Percentiles rank a stretch among this genome's conserved stretches.
These are phyloP conservation scores for Macadamia tetraphylla DNA, from an alignment of 164 flowering plant genomes.

Conservation along the genomic window DNA sequence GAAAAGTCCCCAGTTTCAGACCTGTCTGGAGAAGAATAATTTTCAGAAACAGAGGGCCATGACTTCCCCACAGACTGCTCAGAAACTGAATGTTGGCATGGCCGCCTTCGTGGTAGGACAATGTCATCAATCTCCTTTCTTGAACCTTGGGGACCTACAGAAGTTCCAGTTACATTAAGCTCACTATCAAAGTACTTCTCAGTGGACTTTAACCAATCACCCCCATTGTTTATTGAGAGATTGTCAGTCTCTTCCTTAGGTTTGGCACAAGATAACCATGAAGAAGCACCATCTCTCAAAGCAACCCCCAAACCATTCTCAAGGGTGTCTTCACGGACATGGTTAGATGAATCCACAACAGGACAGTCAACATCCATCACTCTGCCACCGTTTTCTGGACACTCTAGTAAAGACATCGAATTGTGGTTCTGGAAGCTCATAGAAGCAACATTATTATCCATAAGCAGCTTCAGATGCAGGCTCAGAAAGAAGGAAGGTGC, in stretches of 20 bases:
- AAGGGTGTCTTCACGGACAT: constrained; percentile 12
- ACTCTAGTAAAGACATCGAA: constrained; percentile 21
- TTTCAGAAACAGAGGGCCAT: constrained; percentile 16
- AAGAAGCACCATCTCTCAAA: constrained; percentile 18
- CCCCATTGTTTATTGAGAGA: constrained; percentile 20
- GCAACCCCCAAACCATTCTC: constrained; percentile 13
- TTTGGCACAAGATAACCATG: constrained; percentile 13
- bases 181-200: constrained; percentile 12
- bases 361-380: constrained; percentile 19
- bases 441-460: constrained; percentile 44
- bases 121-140: constrained; percentile 15
- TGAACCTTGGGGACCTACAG: constrained; percentile 17
- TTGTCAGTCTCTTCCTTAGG: constrained; percentile 18
- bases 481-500: constrained; percentile 62
- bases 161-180: constrained; percentile 22
- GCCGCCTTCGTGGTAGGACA: constrained; percentile 18
- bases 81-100: constrained; percentile 12
- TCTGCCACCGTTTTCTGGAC: constrained; percentile 14
- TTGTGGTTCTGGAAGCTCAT: constrained; percentile 28
- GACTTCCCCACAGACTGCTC: constrained; percentile 18
- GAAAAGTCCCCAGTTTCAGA: constrained; percentile 18
- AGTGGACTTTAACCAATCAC: constrained; percentile 14
- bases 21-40: constrained; percentile 17
- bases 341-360: constrained; percentile 16
- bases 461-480: constrained; percentile 71